Percentiles rank a stretch among this genome's conserved stretches.
phyloP scores from a whole-genome alignment of 306 rosid species.

The Sicyos baderoa region DNA sequence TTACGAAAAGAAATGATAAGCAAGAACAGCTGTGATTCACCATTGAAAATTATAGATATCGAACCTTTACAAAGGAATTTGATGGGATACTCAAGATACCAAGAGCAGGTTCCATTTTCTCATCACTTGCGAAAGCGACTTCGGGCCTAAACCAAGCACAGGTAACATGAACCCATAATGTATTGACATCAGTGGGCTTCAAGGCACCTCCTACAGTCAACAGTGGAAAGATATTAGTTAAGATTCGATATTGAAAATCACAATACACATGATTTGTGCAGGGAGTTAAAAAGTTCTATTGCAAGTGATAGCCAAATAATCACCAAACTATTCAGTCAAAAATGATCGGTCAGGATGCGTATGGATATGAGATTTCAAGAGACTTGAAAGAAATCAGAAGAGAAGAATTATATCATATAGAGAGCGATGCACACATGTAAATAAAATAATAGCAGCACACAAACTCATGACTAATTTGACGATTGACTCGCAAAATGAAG shows the following conservation, averaged over 20 bases:
- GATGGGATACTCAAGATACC: slow-evolving; percentile 97
- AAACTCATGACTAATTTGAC: slow-evolving; percentile 17
- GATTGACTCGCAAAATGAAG: slow-evolving; percentile 15
- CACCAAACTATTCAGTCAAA: neutral
- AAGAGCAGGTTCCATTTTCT: slow-evolving; percentile 97
- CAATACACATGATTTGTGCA: slow-evolving; percentile 17
- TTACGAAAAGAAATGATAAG: slow-evolving; percentile 5
- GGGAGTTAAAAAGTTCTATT: neutral
- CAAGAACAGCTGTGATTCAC: slow-evolving; percentile 12
- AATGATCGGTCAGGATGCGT: neutral
- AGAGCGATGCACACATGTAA: neutral
- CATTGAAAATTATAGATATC: slow-evolving; percentile 17
- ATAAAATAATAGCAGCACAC: slow-evolving; percentile 17
- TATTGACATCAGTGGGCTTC: slow-evolving; percentile 88
- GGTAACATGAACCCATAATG: slow-evolving; percentile 95
- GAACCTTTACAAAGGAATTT: slow-evolving; percentile 94
- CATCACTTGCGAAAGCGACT: slow-evolving; percentile 93
- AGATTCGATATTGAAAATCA: slow-evolving; percentile 6
- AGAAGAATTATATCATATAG: neutral
- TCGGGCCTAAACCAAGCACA: slow-evolving; percentile 99
- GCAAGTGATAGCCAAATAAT: neutral
- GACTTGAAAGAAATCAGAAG: neutral
- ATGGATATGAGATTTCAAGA: neutral
- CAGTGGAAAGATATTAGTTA: slow-evolving; percentile 20
- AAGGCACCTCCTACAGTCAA: slow-evolving; percentile 78